Evolutionary conservation across 805 yeast genomes (phyloP), one percentile per base, ranked within the genome.

Genomic region (Candida pini): DNA sequence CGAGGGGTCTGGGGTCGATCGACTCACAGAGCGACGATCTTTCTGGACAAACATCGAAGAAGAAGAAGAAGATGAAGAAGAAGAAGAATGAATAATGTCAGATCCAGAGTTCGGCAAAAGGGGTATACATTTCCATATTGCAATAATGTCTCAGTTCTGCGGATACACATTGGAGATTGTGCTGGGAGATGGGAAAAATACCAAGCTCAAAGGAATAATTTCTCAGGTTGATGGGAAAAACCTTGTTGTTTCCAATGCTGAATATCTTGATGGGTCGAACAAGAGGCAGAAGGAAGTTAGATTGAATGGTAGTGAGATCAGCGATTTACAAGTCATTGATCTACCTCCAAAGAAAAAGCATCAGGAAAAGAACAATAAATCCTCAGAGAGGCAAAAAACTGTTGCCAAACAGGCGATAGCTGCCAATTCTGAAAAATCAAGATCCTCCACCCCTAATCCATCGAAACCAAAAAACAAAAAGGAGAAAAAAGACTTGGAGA

Each of bases 261-360:
- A 44, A 41, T 54, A 46, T 55, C 52, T 36, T 26, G 43, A 53
- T 44, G 41, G 62, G n/a, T 39, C 60, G 10, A 34, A 38, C 12
- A 18, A 42, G 5, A 48, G 49, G 4, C 31, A 44, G 6, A 38
- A 42, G 13, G 51, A 48, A 35, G 30, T 49, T 6, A 18, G 38
- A 5, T 39, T 60, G 26, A 28, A 56, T 42, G 73, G 74, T 23
- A 30, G 46, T 9, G 59, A 59, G 10, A 74, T 79, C 29, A 53
- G 63, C 4, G 83, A 78, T 48, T 58, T 79, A 53, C 71, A 69
- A 39, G 83, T 79, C 7, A 43, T 71, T 6, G 77, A 67, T 30
- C 52, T 78, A n/a, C 81, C 83, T 2, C 44, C 55, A 9, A 48
- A 36, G 32, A 53, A 44, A 33, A 49, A 44, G 36, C 48, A 42